Conservation (phyloP, 192 early-diverging fungal species). For the Chytriomyces confervae region DNA sequence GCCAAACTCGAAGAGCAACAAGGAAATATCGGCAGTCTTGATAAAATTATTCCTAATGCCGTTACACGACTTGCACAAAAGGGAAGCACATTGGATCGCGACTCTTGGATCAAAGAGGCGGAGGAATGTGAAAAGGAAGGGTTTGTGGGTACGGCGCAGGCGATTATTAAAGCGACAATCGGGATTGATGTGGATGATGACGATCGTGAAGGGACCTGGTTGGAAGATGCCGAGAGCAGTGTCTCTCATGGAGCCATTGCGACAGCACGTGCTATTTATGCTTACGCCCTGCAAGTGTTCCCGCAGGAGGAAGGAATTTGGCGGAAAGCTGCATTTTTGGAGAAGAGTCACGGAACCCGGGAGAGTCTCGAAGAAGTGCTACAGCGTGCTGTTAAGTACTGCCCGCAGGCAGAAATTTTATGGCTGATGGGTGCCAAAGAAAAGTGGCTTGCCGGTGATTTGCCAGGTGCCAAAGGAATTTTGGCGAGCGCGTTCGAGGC, state of each 20-base stretch:
- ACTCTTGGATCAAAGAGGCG: constrained; percentile 90
- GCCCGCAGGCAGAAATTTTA: constrained; percentile 89
- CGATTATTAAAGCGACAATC: constrained; percentile 82
- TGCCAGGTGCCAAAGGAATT: constrained; percentile 81
- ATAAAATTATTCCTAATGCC: constrained; percentile 67
- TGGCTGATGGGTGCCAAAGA: constrained; percentile 99
- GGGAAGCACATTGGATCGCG: constrained; percentile 75
- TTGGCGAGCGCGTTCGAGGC: constrained; percentile 87
- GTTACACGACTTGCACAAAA: constrained; percentile 69
- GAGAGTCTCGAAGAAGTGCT: constrained; percentile 80
- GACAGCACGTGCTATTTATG: constrained; percentile 88
- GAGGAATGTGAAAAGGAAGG: constrained; percentile 81
- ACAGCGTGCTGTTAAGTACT: constrained; percentile 82
- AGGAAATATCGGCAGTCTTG: constrained; percentile 67
- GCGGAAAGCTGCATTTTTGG: constrained; percentile 83
- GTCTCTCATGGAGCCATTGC: constrained; percentile 64
- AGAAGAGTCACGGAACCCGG: constrained; percentile 80
- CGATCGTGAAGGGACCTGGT: constrained; percentile 81
- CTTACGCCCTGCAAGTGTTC: constrained; percentile 74
- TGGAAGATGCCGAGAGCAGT: constrained; percentile 86
- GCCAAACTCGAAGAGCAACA: constrained; percentile 90
- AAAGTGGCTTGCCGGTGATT: constrained; percentile 84
- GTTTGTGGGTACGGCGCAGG: constrained; percentile 76
- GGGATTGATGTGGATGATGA: constrained; percentile 78
- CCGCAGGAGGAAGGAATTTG: constrained; percentile 85